These are phyloP conservation scores for Anisogramma anomala DNA, from an alignment of 2,329 filamentous ascomycete genomes.

Conservation along the genomic window DNA sequence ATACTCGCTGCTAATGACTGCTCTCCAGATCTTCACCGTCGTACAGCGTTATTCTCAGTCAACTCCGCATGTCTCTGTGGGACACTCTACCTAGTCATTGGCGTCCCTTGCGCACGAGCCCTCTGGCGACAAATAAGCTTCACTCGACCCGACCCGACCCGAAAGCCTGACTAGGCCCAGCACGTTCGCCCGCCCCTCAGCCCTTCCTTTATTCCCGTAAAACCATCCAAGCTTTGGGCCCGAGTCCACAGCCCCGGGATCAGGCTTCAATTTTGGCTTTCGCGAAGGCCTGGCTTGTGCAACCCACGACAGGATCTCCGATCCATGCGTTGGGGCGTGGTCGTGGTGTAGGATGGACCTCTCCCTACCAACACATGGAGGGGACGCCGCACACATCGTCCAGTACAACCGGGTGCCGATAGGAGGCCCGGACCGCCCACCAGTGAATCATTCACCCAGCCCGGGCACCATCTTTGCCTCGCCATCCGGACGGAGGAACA, in stretches of 20 bases:
- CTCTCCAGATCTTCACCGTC: neutral
- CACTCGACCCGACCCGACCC: conserved; percentile 1
- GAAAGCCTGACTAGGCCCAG: neutral
- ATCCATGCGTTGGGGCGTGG: neutral
- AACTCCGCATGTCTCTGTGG: neutral
- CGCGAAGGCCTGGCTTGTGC: conserved; percentile 4
- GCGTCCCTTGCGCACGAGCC: too few species aligned
- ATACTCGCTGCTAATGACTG: too few species aligned
- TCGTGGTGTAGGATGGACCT: neutral
- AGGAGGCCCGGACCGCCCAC: conserved; percentile 12
- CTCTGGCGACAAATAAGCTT: conserved; percentile 5
- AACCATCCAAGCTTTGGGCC: conserved; percentile 1
- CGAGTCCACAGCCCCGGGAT: conserved; percentile 10
- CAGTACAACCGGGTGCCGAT: conserved; percentile 13
- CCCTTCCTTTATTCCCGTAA: conserved; percentile 11
- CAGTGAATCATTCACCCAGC: conserved; percentile 12
- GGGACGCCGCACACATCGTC: conserved; percentile 6
- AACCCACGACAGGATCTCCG: conserved; percentile 2
- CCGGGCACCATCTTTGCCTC: conserved; percentile 11
- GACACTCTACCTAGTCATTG: neutral
- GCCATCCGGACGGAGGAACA: conserved; percentile 2
- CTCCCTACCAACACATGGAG: neutral
- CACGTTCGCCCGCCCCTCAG: neutral
- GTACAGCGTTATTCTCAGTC: conserved; percentile 8
- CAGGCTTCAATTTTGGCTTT: neutral